Conservation (phyloP, 2,329 filamentous ascomycete genomes). For the Calonectria honghensis region DNA sequence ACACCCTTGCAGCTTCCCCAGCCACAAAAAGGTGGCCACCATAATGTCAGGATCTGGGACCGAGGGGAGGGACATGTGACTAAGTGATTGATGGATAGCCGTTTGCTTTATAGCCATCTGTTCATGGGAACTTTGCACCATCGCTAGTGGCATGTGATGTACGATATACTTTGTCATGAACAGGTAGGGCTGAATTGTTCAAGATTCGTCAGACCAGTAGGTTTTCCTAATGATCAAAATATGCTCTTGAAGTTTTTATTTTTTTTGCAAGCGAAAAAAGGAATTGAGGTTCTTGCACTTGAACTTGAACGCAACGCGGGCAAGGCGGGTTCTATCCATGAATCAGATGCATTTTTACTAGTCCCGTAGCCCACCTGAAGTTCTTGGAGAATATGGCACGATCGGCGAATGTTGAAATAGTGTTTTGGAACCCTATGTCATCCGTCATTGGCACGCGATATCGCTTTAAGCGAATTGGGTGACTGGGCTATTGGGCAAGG, state of each 20-base stretch:
- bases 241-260: no score
- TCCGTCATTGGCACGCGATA: background rate
- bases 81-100: background rate
- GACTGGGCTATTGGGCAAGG: no score
- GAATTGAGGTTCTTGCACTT: no score
- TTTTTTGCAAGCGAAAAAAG: background rate
- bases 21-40: slow-evolving; percentile 4
- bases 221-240: background rate
- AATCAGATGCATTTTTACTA: no score
- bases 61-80: background rate
- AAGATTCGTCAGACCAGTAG: background rate
- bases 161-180: background rate
- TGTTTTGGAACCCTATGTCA: background rate
- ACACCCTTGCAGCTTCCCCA: slow-evolving; percentile 18
- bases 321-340: no score
- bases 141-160: background rate
- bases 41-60: background rate
- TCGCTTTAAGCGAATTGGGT: no score
- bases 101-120: background rate
- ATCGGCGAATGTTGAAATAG: background rate
- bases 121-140: background rate
- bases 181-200: background rate
- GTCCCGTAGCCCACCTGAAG: no score
- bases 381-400: background rate
- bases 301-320: no score